Conservation (phyloP, 805 yeast genomes). For the Kluyveromyces starmeri region DNA sequence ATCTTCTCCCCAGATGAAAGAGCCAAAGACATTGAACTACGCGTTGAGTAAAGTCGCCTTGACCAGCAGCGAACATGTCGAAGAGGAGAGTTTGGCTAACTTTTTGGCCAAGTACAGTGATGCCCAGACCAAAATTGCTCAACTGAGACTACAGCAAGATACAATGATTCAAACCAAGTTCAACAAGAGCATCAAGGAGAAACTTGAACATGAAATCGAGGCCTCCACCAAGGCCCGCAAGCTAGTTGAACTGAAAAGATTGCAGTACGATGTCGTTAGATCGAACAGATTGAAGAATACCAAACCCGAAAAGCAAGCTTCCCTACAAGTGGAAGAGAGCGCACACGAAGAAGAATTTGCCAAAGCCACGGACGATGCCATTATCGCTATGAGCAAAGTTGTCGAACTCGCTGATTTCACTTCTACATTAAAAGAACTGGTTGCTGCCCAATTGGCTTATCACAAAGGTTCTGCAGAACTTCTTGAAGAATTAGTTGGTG, state of each 20-base stretch:
- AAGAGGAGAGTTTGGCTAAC: constrained; percentile 45
- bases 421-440: constrained; percentile 56
- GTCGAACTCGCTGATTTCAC: constrained; percentile 62
- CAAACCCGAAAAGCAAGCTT: constrained; percentile 59
- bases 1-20: constrained; percentile 34
- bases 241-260: constrained; percentile 67
- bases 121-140: constrained; percentile 67
- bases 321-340: constrained; percentile 68
- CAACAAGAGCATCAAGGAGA: constrained; percentile 55
- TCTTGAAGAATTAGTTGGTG: constrained; percentile 48
- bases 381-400: constrained; percentile 71
- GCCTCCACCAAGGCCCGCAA: constrained; percentile 62
- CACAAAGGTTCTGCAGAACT: constrained; percentile 67
- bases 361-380: constrained; percentile 82
- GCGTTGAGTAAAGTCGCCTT: constrained; percentile 73
- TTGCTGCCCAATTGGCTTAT: constrained; percentile 72
- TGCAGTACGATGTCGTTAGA: constrained; percentile 74
- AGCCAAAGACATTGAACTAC: constrained; percentile 76
- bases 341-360: constrained; percentile 85
- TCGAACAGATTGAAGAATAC: constrained; percentile 38
- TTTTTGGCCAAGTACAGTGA: constrained; percentile 60
- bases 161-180: constrained; percentile 59
- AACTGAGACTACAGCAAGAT: constrained; percentile 77
- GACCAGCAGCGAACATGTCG: constrained; percentile 30
- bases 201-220: constrained; percentile 49